Evolutionary conservation across 768 basidiomycete species (phyloP).

Genomic region (Mycena indigotica): DNA sequence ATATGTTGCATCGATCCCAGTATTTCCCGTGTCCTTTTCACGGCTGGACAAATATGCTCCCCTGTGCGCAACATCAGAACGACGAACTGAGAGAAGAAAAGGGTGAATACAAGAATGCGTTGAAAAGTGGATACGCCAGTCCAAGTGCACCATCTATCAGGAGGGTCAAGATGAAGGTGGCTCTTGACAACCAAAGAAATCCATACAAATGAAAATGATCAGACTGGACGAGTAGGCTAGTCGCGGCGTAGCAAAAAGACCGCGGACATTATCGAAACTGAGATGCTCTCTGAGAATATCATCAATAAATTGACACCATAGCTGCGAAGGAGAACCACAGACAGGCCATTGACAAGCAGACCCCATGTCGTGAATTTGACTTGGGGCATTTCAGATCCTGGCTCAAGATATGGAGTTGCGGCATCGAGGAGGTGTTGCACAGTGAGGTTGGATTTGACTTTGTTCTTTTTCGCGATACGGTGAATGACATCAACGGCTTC

Average conservation of each 20-base stretch:
- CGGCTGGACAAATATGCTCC: constrained; percentile 16
- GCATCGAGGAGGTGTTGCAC: constrained; percentile 44
- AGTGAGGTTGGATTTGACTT: constrained; percentile 43
- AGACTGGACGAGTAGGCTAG: constrained; percentile 52
- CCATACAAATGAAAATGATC: constrained; percentile 55
- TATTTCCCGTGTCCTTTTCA: background rate
- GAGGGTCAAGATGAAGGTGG: background rate
- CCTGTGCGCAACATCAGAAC: constrained; percentile 25
- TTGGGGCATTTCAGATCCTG: constrained; percentile 33
- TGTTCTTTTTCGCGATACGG: constrained; percentile 54
- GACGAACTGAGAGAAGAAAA: background rate
- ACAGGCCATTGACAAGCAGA: constrained; percentile 50
- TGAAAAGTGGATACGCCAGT: constrained; percentile 62
- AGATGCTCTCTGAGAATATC: constrained; percentile 20
- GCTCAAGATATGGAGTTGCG: constrained; percentile 17
- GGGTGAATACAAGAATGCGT: constrained; percentile 44
- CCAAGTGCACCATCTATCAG: constrained; percentile 54
- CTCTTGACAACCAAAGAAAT: background rate
- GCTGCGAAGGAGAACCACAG: constrained; percentile 1
- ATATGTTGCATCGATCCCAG: constrained; percentile 35
- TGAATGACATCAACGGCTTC: constrained; percentile 56
- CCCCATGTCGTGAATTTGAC: constrained; percentile 60
- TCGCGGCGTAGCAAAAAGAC: constrained; percentile 53
- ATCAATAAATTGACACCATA: background rate
- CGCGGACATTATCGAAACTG: constrained; percentile 42